Base-by-base conservation (phyloP, 352 stramenopile genomes). In the Globisporangium sylvaticum region DNA sequence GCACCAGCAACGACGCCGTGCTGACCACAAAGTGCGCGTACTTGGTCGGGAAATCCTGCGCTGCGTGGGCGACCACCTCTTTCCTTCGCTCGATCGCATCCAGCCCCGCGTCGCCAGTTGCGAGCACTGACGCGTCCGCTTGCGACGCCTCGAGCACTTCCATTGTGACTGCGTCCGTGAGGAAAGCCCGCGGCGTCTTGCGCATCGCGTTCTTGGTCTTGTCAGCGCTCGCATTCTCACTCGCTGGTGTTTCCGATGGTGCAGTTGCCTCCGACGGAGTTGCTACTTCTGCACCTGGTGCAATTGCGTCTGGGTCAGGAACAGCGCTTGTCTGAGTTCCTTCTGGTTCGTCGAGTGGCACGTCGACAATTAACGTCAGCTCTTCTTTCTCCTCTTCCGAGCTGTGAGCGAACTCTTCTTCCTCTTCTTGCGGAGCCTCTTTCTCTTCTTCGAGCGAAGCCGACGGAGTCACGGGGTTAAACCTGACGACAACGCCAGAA, bases 11-110 rank as follows among this genome's bases (percentile, higher is more conserved):
- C 29, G 83, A 83, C 24, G 85, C 75, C 1, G 83, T 89, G n/a
- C 60, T 79, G 10, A 90, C 80, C 5, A 93, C 83, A 68, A 93
- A 93, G 53, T 93, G 79, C 1, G 85, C 81, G 52, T 86, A 91
- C 60, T 91, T 91, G 46, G 78, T 83, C 22, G 84, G 83, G 46
- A 91, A 93, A 63, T 91, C 83, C 56, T 69, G 83, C 27, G 60
- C 42, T 2, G 76, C 71, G 50, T 84, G 73, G 24, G 68, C 58
- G 8, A 88, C 37, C 14, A 73, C 42, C 67, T 92, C 84, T 10
- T 73, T 73, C 22, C 67, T 65, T 9, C 70, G 72, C n/a, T 82
- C 77, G 10, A 74, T 69, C 10, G 72, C 65, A 24, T 80, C 75
- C 15, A 87, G 46, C 22, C 31, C 42, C 4, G 44, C 34, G 6